Evolutionary conservation across 192 early-diverging fungal species (phyloP).

Genomic region (Coemansia sp.): DNA sequence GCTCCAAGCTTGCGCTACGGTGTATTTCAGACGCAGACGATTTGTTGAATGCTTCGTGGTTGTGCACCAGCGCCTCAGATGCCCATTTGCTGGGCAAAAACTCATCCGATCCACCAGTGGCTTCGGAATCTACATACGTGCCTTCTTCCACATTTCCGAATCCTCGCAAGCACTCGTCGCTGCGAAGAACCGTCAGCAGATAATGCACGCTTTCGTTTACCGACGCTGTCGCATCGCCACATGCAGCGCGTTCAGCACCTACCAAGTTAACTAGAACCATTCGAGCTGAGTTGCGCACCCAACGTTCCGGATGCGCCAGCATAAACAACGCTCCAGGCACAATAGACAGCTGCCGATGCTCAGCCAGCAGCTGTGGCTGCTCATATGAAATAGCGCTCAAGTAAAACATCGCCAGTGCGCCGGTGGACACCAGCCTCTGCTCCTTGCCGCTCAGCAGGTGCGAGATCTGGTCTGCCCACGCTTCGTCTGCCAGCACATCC

Average conservation of each 20-base stretch:
- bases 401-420: slow-evolving; percentile 35
- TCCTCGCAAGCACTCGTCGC: slow-evolving; percentile 35
- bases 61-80: background rate
- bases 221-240: slow-evolving; percentile 2
- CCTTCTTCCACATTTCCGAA: slow-evolving; percentile 39
- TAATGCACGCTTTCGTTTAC: slow-evolving; percentile 37
- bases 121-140: background rate
- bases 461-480: slow-evolving; percentile 31
- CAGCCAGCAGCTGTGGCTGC: slow-evolving; percentile 20
- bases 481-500: slow-evolving; percentile 20
- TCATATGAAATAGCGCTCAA: slow-evolving; percentile 47
- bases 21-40: background rate
- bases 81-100: slow-evolving; percentile 3
- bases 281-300: slow-evolving; percentile 45
- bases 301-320: slow-evolving; percentile 41
- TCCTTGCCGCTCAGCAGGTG: slow-evolving; percentile 6
- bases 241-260: slow-evolving; percentile 24
- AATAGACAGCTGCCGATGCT: slow-evolving; percentile 19
- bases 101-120: slow-evolving; percentile 1
- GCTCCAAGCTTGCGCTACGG: background rate
- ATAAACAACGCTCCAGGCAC: slow-evolving; percentile 33
- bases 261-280: slow-evolving; percentile 44
- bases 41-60: background rate
- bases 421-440: slow-evolving; percentile 25
- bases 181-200: slow-evolving; percentile 28